Base-by-base conservation (phyloP, 139 green algal species). In the Chlorella ohadii region DNA sequence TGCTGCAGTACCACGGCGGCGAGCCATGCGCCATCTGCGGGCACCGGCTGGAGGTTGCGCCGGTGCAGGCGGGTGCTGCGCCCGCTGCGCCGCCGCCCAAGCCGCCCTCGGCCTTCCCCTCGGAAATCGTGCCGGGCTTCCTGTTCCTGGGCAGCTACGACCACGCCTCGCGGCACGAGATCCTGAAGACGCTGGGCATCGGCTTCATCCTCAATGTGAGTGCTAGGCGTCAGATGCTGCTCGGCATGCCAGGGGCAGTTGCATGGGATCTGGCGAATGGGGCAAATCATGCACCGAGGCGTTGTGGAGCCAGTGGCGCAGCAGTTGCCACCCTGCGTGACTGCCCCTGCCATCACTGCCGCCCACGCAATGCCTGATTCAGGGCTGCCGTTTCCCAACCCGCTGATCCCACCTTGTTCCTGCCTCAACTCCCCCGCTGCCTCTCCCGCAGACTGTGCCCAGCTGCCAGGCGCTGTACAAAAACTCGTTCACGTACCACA, bases 401-500 rank as follows among this genome's bases (percentile, higher is more conserved):
- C n/a, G n/a, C n/a, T 51, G 44, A 16, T 51, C 44, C 44, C 6
- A 51, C 44, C 76, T 63, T 39, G 38, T 3, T 28, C 56, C 56
- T 39, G 33, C 39, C 44, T 84, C 64, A 3, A 3, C 6, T 34
- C 20, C 9, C 47, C 15, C 41, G 12, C 77, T 55, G 16, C 38
- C 38, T 16, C 64, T 51, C 0, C 28, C 82, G 89, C 92, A 98
- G 95, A 96, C 91, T 12, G 96, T 98, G 39, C 95, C 96, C 31
- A 88, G 79, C 25, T 96, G 92, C 83, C 93, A 93, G 23, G 87
- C 90, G 1, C 85, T 98, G n/a, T 98, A 96, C 90, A 94, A 90
- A 20, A 98, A 97, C 90, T 97, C 93, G 4, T 98, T 98, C 81
- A 92, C 74, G 0, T 98, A 98, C 87, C 88, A 96, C 86, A 97